Evolutionary conservation across 164 flowering plant genomes (phyloP).

Genomic region (Litsea cubeba): DNA sequence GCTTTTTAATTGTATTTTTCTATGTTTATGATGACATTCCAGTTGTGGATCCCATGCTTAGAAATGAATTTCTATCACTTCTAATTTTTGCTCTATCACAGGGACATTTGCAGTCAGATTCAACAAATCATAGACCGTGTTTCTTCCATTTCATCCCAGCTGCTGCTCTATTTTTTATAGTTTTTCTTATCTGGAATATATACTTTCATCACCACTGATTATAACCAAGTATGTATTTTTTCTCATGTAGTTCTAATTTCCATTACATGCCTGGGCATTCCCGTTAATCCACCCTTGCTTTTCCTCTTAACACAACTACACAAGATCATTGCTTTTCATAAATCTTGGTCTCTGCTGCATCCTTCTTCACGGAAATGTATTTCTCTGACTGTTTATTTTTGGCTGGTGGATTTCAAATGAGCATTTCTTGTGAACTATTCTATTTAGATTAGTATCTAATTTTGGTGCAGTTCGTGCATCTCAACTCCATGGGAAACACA

Average conservation of each 20-base stretch:
- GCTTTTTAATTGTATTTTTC: background rate
- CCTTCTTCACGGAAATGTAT: no score
- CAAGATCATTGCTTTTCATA: no score
- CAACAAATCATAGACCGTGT: conserved; percentile 41
- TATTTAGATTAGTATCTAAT: no score
- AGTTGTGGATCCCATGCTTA: background rate
- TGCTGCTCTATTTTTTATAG: conserved; percentile 40
- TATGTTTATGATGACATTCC: background rate
- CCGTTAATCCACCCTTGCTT: background rate
- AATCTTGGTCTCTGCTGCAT: no score
- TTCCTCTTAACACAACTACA: no score
- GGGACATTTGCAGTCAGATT: conserved; percentile 39
- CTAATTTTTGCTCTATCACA: conserved; percentile 19
- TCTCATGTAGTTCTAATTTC: background rate
- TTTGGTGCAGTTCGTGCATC: background rate
- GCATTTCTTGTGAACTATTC: no score
- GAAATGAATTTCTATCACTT: background rate
- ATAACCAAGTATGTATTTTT: conserved; percentile 17
- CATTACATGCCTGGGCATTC: background rate
- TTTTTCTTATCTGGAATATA: conserved; percentile 34
- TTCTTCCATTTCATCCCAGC: conserved; percentile 40
- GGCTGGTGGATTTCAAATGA: no score
- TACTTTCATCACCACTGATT: conserved; percentile 23
- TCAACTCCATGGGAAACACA: background rate
- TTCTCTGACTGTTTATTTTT: no score